A percentile compares a stretch with the other conserved stretches of the same genome.
Conservation (phyloP, 371 early-diverging fungal species). For the Mortierella sp. region DNA sequence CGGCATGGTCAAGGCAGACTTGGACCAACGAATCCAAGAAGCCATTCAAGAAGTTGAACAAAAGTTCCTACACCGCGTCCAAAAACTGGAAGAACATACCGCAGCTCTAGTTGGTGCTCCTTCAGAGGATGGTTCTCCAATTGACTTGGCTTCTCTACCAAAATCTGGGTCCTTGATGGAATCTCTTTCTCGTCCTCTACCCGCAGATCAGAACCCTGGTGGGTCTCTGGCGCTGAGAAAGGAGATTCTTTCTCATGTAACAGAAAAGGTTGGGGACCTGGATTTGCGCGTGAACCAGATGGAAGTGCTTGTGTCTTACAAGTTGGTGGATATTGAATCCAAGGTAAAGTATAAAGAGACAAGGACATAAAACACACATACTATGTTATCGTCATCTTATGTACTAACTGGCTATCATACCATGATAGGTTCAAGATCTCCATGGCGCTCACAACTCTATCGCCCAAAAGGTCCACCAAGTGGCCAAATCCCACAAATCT, state of each 20-base stretch:
- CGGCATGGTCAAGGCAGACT: constrained; percentile 52
- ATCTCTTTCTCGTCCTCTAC: constrained; percentile 36
- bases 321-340: constrained; percentile 56
- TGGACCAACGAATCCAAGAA: constrained; percentile 55
- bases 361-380: no score
- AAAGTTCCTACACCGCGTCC: constrained; percentile 55
- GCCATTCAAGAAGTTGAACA: constrained; percentile 55
- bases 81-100: constrained; percentile 40
- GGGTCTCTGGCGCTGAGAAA: constrained; percentile 50
- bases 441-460: constrained; percentile 56
- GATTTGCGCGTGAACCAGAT: constrained; percentile 56
- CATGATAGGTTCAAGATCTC: constrained; percentile 45
- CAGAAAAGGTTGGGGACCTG: constrained; percentile 54
- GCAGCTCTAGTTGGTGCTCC: constrained; percentile 35
- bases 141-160: background rate
- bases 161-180: constrained; percentile 47
- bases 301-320: constrained; percentile 55
- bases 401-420: background rate
- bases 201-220: constrained; percentile 43
- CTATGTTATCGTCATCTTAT: background rate
- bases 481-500: constrained; percentile 51
- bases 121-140: background rate
- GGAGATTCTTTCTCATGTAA: constrained; percentile 53
- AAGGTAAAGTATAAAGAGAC: constrained; percentile 28
- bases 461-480: constrained; percentile 55